phyloP scores from a whole-genome alignment of 1,139 yeast genomes.

The Saccharomyces pastorianus region DNA sequence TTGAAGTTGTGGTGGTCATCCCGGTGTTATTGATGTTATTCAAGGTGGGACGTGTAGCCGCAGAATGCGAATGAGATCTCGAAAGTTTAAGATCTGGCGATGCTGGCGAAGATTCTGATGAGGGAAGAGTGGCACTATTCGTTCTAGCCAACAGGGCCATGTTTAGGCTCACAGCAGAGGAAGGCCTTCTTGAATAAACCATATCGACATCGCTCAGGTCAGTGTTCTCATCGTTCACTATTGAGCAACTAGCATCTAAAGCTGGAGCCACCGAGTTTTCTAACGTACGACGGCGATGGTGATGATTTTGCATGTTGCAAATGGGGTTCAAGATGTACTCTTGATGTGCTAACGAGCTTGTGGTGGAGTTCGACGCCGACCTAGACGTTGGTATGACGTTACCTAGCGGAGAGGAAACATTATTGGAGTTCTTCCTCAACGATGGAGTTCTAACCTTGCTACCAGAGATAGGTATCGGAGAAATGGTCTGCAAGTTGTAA shows the following conservation, averaged over 20 bases:
- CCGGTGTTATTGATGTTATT: slow-evolving; percentile 3
- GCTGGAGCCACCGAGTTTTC: slow-evolving; percentile 80
- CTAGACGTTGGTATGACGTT: neutral
- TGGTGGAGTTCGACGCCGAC: neutral
- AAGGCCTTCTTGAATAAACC: slow-evolving; percentile 58
- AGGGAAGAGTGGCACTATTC: slow-evolving; percentile 18
- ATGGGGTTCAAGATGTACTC: slow-evolving; percentile 7
- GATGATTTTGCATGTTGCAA: slow-evolving; percentile 10
- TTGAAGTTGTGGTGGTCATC: slow-evolving; percentile 6
- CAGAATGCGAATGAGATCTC: slow-evolving; percentile 8
- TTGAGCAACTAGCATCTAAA: slow-evolving; percentile 66
- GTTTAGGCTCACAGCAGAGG: slow-evolving; percentile 46
- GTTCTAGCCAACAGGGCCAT: slow-evolving; percentile 47
- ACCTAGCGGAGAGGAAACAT: neutral
- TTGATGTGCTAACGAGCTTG: slow-evolving; percentile 7
- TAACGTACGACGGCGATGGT: slow-evolving; percentile 42
- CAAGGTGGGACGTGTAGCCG: neutral
- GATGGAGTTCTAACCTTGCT: neutral
- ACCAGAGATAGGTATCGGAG: neutral
- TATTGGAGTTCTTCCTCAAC: neutral
- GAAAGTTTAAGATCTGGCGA: slow-evolving; percentile 8
- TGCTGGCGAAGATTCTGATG: slow-evolving; percentile 4
- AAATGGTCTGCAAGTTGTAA: neutral
- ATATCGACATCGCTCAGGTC: slow-evolving; percentile 64
- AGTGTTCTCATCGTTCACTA: slow-evolving; percentile 48